Evolutionary conservation across 2,329 filamentous ascomycete species (phyloP), one percentile per base, ranked within the genome.

Genomic region (Hypoxylon sp.): DNA sequence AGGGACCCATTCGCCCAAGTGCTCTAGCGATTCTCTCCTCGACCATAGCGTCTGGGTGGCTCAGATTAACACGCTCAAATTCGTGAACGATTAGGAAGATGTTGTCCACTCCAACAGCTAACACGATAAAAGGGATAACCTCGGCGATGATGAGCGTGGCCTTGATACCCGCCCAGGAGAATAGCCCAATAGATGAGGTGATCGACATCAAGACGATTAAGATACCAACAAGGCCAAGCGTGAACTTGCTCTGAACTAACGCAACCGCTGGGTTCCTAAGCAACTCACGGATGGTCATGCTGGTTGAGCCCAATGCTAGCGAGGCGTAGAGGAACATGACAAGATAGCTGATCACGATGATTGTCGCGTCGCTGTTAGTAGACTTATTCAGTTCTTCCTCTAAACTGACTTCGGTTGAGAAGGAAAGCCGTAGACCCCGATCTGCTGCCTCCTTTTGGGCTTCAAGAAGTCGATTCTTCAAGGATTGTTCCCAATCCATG

Each of bases 301-400:
- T 94, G 0, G 93, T 96, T 1, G 95, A 97, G 0, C 96, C 96
- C 0, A 99, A 85, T 0, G 96, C 95, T 59, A 99, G 82, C 5
- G 95, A 98, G 3, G 95, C 96, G 77, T 99, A 99, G 69, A 99
- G 82, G 81, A 99, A 99, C 96, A 99, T 99, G 83, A 98, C 93
- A 71, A 98, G 87, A 82, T 99, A 99, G 85, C 95, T 98, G 81
- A 99, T 91, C 60, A 95, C 89, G 25, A 99, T 90, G 75, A 99
- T 99, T 80, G 95, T 98, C 49, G 95, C 97, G 80, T 99, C 96
- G 0, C 96, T 98, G 80, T 99, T 99, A 55, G 94, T 98, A 40
- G 94, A 97, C 82, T 98, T 97, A 84, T 98, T 99, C 64, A 99
- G 86, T 78, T 99, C 96, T 78, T 98, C 88, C 79, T 98, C 95